Percentiles rank a stretch among this genome's conserved stretches.
These are phyloP conservation scores for Microthlaspi erraticum DNA, from an alignment of 345 rosid genomes.

Conservation along the genomic window DNA sequence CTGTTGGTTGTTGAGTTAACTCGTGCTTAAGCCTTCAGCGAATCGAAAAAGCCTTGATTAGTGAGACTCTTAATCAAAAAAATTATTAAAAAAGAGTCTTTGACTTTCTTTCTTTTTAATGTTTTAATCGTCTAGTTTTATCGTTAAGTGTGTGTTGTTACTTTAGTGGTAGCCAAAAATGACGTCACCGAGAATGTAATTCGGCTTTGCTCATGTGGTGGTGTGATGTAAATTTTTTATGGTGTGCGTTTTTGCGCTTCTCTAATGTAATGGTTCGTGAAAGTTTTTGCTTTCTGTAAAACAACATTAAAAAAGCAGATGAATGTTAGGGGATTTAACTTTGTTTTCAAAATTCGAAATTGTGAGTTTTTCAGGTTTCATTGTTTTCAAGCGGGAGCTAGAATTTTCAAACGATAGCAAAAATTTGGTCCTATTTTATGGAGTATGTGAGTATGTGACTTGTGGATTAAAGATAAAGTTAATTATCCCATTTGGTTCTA, in stretches of 20 bases:
- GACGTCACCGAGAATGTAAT: slow-evolving; percentile 2
- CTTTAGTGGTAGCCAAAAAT: background rate
- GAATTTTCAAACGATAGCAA: slow-evolving; percentile 8
- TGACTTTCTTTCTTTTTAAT: background rate
- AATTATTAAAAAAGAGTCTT: background rate
- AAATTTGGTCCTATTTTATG: background rate
- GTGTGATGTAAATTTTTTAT: slow-evolving; percentile 23
- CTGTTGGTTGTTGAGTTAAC: slow-evolving; percentile 60
- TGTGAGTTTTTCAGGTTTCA: background rate
- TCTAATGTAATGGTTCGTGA: background rate
- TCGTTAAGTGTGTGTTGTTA: slow-evolving; percentile 14
- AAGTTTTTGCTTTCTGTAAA: too few species aligned
- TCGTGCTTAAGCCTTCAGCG: background rate
- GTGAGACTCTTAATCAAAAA: background rate
- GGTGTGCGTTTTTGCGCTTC: background rate
- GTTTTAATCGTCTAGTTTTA: background rate
- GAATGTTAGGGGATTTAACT: background rate
- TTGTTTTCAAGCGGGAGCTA: slow-evolving; percentile 22
- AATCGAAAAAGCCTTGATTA: background rate
- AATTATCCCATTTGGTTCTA: background rate
- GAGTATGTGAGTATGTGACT: background rate
- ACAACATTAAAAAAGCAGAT: background rate
- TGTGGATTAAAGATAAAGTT: background rate
- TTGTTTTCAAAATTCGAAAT: background rate
- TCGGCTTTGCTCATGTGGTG: slow-evolving; percentile 14